phyloP scores from a whole-genome alignment of 1,139 yeast genomes.

The Blastobotrys capitulatus region DNA sequence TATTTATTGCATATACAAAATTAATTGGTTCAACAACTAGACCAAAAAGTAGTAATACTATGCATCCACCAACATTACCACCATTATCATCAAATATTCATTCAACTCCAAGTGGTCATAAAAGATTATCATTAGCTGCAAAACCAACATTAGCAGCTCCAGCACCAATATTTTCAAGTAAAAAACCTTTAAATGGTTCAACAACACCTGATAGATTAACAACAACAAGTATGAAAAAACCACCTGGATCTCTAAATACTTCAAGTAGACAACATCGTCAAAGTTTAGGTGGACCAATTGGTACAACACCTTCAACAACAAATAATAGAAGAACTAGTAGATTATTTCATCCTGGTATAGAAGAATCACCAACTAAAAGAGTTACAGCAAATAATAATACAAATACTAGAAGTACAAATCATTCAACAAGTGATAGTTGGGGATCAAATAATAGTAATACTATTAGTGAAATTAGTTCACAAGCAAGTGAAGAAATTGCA shows the following conservation, averaged over 20 bases:
- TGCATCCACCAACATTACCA: slow-evolving; percentile 2
- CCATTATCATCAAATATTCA: slow-evolving; percentile 2
- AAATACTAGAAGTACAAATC: neutral
- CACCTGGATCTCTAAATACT: slow-evolving; percentile 1
- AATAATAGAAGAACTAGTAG: slow-evolving; percentile 3
- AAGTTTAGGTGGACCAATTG: slow-evolving; percentile 1
- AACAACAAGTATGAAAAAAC: neutral
- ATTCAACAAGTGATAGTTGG: slow-evolving; percentile 1
- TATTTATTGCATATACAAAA: slow-evolving; percentile 67
- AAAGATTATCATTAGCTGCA: slow-evolving; percentile 7
- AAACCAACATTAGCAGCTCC: slow-evolving; percentile 8
- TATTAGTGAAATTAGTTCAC: neutral
- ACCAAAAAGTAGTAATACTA: neutral
- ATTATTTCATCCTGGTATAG: neutral
- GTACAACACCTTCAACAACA: neutral
- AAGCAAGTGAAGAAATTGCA: slow-evolving; percentile 14
- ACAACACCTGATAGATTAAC: slow-evolving; percentile 5
- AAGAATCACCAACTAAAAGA: slow-evolving; percentile 8
- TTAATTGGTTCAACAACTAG: slow-evolving; percentile 29
- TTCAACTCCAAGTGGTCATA: slow-evolving; percentile 7
- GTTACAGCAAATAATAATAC: neutral
- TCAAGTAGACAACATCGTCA: slow-evolving; percentile 1
- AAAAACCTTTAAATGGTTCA: neutral
- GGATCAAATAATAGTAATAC: neutral
- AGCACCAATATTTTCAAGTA: slow-evolving; percentile 8